Evolutionary conservation across 257 asterid genomes (phyloP).

Genomic region (Echites panduratus): DNA sequence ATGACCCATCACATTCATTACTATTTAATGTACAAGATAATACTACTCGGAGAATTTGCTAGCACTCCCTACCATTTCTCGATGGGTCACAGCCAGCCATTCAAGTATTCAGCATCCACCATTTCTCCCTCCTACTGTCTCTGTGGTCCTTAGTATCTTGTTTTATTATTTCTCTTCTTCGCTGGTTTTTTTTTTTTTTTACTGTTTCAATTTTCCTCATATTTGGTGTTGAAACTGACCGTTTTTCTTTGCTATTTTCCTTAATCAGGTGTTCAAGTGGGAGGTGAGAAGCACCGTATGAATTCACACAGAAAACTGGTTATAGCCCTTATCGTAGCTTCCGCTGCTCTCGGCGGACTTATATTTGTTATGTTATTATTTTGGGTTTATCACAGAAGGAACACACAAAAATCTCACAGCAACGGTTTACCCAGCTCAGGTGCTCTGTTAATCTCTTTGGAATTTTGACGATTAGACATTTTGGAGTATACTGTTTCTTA

Average conservation of each 20-base stretch:
- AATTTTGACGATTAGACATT: neutral
- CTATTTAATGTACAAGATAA: constrained; percentile 17
- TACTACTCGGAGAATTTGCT: neutral
- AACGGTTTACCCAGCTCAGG: constrained; percentile 25
- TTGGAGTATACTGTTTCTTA: neutral
- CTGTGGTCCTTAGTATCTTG: neutral
- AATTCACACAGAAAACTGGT: constrained; percentile 33
- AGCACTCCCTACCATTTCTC: neutral
- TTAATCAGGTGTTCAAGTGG: constrained; percentile 28
- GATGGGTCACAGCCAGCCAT: neutral
- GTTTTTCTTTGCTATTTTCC: neutral
- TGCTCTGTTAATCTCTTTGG: constrained; percentile 10
- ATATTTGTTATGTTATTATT: constrained; percentile 27
- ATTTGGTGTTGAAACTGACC: constrained; percentile 4
- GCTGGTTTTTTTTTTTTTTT: neutral
- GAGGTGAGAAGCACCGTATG: constrained; percentile 21
- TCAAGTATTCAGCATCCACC: neutral
- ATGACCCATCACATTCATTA: constrained; percentile 17
- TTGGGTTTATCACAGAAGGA: constrained; percentile 37
- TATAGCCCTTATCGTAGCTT: constrained; percentile 35
- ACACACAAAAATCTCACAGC: constrained; percentile 19
- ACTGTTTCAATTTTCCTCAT: neutral
- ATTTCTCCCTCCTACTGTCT: neutral
- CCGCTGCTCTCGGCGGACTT: constrained; percentile 30
- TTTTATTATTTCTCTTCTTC: neutral